These are phyloP conservation scores for Aspergillus carlsbadensis DNA, from an alignment of 495 filamentous ascomycete species.

Conservation along the genomic window DNA sequence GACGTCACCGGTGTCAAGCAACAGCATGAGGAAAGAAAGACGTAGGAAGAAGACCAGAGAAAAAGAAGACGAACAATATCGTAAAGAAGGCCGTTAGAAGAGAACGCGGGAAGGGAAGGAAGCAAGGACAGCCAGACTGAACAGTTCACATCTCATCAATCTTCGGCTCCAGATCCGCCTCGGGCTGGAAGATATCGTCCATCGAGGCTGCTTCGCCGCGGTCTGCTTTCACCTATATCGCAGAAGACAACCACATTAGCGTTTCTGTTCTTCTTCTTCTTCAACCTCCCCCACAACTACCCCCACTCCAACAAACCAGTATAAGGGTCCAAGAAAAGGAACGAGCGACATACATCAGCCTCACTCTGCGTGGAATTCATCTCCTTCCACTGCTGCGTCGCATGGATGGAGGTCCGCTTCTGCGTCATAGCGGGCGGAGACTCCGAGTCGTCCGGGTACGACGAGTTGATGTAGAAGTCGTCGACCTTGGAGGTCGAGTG, in stretches of 20 bases:
- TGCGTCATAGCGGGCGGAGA: conserved; percentile 12
- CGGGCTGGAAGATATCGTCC: conserved; percentile 12
- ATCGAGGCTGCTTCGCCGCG: conserved; percentile 13
- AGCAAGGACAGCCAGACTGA: too few species aligned
- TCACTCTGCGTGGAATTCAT: conserved; percentile 23
- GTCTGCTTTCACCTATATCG: conserved; percentile 22
- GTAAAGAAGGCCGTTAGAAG: background rate
- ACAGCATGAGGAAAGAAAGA: background rate
- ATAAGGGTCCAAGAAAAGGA: too few species aligned
- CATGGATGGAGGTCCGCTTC: conserved; percentile 1
- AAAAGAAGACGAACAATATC: background rate
- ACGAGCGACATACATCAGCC: conserved; percentile 14
- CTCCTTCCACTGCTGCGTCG: conserved; percentile 17
- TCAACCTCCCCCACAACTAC: too few species aligned
- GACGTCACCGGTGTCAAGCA: too few species aligned
- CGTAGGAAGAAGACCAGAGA: background rate
- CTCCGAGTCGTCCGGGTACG: conserved; percentile 23
- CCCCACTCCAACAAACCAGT: too few species aligned
- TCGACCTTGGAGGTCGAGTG: conserved; percentile 17
- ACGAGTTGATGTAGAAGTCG: conserved; percentile 20
- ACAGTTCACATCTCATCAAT: conserved; percentile 27
- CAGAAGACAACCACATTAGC: background rate
- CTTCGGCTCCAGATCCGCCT: conserved; percentile 19
- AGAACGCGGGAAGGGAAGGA: too few species aligned
- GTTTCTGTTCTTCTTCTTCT: too few species aligned